Percentiles rank a stretch among this genome's conserved stretches.
Evolutionary conservation across 1,284 basidiomycete genomes (phyloP).

Genomic region (Coniophora puteana): DNA sequence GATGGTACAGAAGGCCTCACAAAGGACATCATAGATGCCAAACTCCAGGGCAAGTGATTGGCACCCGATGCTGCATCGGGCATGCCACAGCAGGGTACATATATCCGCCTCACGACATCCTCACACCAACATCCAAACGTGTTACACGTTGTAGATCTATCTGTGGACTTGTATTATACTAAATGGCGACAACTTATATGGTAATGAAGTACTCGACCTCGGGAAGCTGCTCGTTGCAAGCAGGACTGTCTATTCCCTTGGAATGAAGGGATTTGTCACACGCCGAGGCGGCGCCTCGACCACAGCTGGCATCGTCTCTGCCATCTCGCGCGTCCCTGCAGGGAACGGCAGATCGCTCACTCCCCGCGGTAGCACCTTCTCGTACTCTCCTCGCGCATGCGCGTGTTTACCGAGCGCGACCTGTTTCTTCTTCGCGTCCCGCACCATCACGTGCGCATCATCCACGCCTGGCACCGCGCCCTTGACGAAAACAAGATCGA

Average conservation of each 20-base stretch:
- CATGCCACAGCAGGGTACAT: too few relatives aligned
- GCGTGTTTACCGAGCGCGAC: constrained; percentile 56
- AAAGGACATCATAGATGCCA: constrained; percentile 62
- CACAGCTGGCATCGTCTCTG: constrained; percentile 56
- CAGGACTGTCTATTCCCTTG: constrained; percentile 59
- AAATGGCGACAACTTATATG: not conserved
- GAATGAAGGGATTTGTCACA: constrained; percentile 68
- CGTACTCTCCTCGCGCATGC: constrained; percentile 72
- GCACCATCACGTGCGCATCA: constrained; percentile 69
- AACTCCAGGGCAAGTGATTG: too few relatives aligned
- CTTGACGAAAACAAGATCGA: constrained; percentile 86
- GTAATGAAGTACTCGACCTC: too few relatives aligned
- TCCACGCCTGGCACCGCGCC: constrained; percentile 76
- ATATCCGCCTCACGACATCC: too few relatives aligned
- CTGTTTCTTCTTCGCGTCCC: constrained; percentile 87
- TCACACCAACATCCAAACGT: too few relatives aligned
- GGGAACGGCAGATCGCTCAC: constrained; percentile 89
- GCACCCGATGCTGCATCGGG: too few relatives aligned
- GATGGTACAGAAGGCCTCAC: constrained; percentile 82
- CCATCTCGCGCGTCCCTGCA: constrained; percentile 81
- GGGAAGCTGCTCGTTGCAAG: too few relatives aligned
- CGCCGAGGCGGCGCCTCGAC: constrained; percentile 70
- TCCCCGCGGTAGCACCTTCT: constrained; percentile 81
- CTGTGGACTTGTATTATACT: too few relatives aligned
- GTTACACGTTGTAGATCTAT: too few relatives aligned